phyloP scores from a whole-genome alignment of 2,329 filamentous ascomycete species.

The Zymoseptoria ardabiliae region DNA sequence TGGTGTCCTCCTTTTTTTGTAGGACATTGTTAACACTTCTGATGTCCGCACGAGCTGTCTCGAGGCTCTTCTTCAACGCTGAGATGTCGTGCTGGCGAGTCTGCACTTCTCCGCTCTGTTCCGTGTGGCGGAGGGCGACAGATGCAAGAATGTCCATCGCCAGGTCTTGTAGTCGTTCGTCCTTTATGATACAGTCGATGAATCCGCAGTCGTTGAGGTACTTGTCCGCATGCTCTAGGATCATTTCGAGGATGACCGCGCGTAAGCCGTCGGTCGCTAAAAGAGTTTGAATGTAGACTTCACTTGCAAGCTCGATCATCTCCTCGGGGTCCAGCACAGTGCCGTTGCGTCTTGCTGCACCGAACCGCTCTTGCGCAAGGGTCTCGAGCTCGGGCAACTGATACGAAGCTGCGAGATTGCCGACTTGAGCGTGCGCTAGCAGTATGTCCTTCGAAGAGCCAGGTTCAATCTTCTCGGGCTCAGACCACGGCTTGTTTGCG shows the following conservation, averaged over 20 bases:
- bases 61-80: too few species aligned
- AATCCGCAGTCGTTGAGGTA: not conserved
- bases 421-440: slow-evolving; percentile 8
- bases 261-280: not conserved
- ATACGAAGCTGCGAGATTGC: slow-evolving; percentile 9
- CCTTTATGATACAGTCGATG: not conserved
- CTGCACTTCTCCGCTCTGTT: not conserved
- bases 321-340: not conserved
- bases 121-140: too few species aligned
- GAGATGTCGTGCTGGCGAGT: too few species aligned
- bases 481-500: not conserved
- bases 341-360: not conserved
- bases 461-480: not conserved
- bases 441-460: not conserved
- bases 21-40: too few species aligned
- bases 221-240: not conserved
- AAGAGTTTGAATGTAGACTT: not conserved
- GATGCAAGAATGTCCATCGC: not conserved
- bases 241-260: not conserved
- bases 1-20: too few species aligned
- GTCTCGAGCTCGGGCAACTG: slow-evolving; percentile 5
- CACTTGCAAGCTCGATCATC: not conserved
- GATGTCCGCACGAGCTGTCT: too few species aligned
- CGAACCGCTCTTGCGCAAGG: not conserved
- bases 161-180: not conserved